Conservation (phyloP, 768 basidiomycete genomes). For the Dioszegia hungarica region DNA sequence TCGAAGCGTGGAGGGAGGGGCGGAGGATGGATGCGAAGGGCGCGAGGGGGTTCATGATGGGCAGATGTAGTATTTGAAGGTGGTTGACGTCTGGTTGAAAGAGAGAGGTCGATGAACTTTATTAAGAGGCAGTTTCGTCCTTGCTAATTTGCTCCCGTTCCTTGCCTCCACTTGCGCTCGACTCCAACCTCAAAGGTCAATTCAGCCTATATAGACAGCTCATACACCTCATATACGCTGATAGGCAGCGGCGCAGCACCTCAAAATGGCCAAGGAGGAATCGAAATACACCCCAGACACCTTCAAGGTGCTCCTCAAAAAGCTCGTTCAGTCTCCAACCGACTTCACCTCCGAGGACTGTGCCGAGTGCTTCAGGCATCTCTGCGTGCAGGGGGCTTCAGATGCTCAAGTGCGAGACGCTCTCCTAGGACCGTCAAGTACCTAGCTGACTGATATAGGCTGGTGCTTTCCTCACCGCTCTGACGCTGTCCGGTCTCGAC, state of each 20-base stretch:
- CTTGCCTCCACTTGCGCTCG: neutral
- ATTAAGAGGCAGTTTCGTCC: neutral
- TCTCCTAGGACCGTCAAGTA: neutral
- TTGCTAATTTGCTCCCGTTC: constrained; percentile 4
- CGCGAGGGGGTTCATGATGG: neutral
- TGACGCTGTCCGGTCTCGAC: constrained; percentile 75
- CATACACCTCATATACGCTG: no score
- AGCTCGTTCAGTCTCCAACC: constrained; percentile 55
- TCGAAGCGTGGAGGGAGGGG: constrained; percentile 6
- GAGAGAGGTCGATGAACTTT: neutral
- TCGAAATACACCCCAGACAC: constrained; percentile 61
- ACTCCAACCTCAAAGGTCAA: neutral
- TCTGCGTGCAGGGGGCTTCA: constrained; percentile 39
- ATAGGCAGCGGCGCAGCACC: neutral
- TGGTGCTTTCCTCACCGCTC: constrained; percentile 81
- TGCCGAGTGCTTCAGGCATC: constrained; percentile 64
- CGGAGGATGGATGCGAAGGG: constrained; percentile 6
- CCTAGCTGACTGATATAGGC: constrained; percentile 55
- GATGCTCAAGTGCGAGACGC: constrained; percentile 44
- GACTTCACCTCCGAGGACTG: constrained; percentile 60
- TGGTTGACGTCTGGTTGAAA: neutral
- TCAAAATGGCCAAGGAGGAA: neutral
- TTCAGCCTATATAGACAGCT: neutral
- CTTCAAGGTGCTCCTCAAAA: constrained; percentile 71
- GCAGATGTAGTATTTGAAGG: neutral